phyloP scores from a whole-genome alignment of 2,329 filamentous ascomycete species.

The Neopestalotiopsis sp. region DNA sequence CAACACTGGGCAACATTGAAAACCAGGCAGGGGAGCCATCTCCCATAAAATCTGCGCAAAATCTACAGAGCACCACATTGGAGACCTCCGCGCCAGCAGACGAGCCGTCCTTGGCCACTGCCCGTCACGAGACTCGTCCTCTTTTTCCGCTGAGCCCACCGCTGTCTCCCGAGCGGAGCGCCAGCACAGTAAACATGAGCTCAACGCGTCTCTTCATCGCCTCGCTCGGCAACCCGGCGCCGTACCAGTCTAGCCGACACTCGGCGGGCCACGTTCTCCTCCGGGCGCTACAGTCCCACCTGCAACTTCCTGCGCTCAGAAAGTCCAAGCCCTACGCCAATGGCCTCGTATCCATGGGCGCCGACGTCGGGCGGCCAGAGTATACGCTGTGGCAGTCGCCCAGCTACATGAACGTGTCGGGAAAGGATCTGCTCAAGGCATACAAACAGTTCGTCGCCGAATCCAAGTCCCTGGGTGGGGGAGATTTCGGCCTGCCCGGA shows the following conservation, averaged over 20 bases:
- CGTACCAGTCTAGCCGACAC: conserved; percentile 12
- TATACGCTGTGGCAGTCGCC: conserved; percentile 20
- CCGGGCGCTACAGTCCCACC: conserved; percentile 19
- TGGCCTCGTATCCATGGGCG: conserved; percentile 12
- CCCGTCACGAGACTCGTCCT: not conserved
- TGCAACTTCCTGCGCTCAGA: conserved; percentile 9
- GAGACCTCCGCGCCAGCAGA: not conserved
- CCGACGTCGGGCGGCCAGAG: conserved; percentile 9
- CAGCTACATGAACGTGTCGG: conserved; percentile 19
- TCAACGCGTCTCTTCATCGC: conserved; percentile 16
- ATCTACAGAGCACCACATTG: not conserved
- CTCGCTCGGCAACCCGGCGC: conserved; percentile 22
- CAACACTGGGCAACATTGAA: not conserved
- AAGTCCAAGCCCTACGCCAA: conserved; percentile 16
- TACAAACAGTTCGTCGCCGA: conserved; percentile 14
- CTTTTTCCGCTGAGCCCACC: not conserved
- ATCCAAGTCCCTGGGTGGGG: not conserved
- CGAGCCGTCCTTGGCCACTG: too few species aligned
- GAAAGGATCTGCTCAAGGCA: conserved; percentile 12
- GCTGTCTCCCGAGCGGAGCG: not conserved
- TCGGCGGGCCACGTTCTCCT: conserved; percentile 22
- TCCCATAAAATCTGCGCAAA: not conserved
- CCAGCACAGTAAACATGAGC: not conserved
- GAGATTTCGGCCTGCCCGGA: conserved; percentile 2
- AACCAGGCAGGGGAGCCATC: too few species aligned